These are phyloP conservation scores for Sinapis alba DNA, from an alignment of 441 rosid genomes.

Conservation along the genomic window DNA sequence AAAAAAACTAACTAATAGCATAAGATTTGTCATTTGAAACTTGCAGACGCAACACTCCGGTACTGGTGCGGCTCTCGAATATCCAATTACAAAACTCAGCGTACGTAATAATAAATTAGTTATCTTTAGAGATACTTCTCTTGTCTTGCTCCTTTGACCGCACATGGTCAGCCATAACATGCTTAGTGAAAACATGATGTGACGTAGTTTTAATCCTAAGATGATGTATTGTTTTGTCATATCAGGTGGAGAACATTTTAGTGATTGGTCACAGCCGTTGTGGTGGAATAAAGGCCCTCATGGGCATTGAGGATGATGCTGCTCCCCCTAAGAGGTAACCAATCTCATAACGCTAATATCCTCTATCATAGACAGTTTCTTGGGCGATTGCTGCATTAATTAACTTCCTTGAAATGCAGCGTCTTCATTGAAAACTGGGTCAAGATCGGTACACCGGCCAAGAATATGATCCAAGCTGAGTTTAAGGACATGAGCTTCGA, in stretches of 20 bases:
- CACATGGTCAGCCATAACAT: not conserved
- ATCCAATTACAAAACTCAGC: slow-evolving; percentile 46
- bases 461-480: slow-evolving; percentile 59
- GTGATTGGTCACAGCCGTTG: slow-evolving; percentile 50
- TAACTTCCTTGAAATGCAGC: slow-evolving; percentile 44
- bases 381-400: not conserved
- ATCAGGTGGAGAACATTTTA: slow-evolving; percentile 45
- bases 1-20: no score
- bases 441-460: slow-evolving; percentile 68
- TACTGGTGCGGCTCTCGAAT: slow-evolving; percentile 67
- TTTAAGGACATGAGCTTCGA: slow-evolving; percentile 42
- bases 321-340: slow-evolving; percentile 38
- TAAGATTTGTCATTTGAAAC: slow-evolving; percentile 7
- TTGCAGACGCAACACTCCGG: slow-evolving; percentile 53
- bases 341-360: not conserved
- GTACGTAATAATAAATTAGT: slow-evolving; percentile 31
- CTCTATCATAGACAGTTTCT: not conserved
- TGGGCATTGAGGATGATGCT: slow-evolving; percentile 41
- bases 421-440: slow-evolving; percentile 90
- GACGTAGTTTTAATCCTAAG: slow-evolving; percentile 9
- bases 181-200: slow-evolving; percentile 2
- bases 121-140: not conserved
- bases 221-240: not conserved
- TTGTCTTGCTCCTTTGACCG: not conserved
- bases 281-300: slow-evolving; percentile 48